Evolutionary conservation across 345 rosid species (phyloP).

Genomic region (Passiflora organensis): DNA sequence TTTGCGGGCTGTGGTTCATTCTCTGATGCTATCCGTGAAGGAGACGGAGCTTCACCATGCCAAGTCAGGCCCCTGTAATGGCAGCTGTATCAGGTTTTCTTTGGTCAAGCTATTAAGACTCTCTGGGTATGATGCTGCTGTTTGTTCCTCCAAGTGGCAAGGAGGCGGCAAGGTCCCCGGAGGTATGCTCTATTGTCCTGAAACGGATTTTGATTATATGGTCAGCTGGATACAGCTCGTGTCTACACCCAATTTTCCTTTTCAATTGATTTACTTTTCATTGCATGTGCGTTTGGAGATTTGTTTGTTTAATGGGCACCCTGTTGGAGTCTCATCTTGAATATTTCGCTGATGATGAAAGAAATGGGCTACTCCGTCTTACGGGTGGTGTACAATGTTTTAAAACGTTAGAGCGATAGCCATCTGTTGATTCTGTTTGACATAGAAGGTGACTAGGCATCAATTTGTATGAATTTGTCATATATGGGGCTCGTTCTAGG

Average conservation of each 20-base stretch:
- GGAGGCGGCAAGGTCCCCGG: constrained; percentile 82
- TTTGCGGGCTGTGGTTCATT: constrained; percentile 54
- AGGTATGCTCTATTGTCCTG: constrained; percentile 41
- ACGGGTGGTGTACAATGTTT: no score
- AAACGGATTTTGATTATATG: no score
- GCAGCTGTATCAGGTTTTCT: constrained; percentile 70
- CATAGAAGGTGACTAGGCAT: no score
- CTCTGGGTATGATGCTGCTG: constrained; percentile 80
- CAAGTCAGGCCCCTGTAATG: constrained; percentile 62
- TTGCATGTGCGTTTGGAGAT: background rate
- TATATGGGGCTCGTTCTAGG: no score
- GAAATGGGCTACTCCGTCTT: no score
- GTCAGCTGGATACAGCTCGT: background rate
- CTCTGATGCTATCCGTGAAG: constrained; percentile 49
- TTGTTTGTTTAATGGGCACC: background rate
- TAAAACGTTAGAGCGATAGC: no score
- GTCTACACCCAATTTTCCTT: background rate
- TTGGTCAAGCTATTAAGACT: constrained; percentile 71
- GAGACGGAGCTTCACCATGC: constrained; percentile 51
- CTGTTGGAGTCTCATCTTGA: no score
- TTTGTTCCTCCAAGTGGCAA: constrained; percentile 80
- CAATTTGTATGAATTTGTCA: no score
- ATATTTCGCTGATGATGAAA: no score
- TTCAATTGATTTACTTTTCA: background rate
- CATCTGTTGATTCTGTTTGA: no score